These are phyloP conservation scores for Gentiana macrophylla DNA, from an alignment of 257 asterid species.

Conservation along the genomic window DNA sequence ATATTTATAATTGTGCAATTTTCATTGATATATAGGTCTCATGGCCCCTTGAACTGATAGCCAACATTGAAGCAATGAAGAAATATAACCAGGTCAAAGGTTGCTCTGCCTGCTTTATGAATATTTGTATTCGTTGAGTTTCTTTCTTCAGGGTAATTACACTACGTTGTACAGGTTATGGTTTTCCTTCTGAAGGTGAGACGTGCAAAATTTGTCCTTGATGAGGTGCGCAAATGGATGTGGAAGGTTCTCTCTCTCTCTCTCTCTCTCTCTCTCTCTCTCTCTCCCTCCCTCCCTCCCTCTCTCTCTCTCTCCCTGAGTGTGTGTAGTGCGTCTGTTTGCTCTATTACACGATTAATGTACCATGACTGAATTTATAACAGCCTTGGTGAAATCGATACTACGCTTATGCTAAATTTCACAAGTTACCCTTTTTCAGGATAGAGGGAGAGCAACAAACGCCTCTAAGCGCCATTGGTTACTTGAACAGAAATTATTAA, in stretches of 20 bases:
- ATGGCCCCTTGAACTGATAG: slow-evolving; percentile 98
- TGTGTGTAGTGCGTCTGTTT: background rate
- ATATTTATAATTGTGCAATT: slow-evolving; percentile 7
- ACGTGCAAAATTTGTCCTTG: slow-evolving; percentile 93
- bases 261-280: slow-evolving; percentile 5
- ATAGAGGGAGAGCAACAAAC: slow-evolving; percentile 44
- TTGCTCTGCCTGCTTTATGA: slow-evolving; percentile 55
- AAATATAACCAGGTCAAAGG: slow-evolving; percentile 81
- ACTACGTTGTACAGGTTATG: slow-evolving; percentile 58
- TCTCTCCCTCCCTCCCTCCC: background rate
- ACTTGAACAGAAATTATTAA: slow-evolving; percentile 86
- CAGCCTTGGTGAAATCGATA: no score
- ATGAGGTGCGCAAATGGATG: slow-evolving; percentile 92
- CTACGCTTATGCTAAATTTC: no score
- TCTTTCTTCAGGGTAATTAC: slow-evolving; percentile 16
- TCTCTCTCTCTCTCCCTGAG: background rate
- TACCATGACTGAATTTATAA: no score
- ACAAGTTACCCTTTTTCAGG: slow-evolving; percentile 31
- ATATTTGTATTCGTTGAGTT: background rate
- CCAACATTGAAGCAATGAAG: slow-evolving; percentile 77
- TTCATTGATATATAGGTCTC: slow-evolving; percentile 47
- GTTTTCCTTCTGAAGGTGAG: slow-evolving; percentile 79
- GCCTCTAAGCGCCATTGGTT: slow-evolving; percentile 82
- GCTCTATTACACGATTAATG: background rate
- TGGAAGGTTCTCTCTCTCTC: slow-evolving; percentile 55